Conservation (phyloP, 2,329 filamentous ascomycete species). For the Botrytis fragariae region DNA sequence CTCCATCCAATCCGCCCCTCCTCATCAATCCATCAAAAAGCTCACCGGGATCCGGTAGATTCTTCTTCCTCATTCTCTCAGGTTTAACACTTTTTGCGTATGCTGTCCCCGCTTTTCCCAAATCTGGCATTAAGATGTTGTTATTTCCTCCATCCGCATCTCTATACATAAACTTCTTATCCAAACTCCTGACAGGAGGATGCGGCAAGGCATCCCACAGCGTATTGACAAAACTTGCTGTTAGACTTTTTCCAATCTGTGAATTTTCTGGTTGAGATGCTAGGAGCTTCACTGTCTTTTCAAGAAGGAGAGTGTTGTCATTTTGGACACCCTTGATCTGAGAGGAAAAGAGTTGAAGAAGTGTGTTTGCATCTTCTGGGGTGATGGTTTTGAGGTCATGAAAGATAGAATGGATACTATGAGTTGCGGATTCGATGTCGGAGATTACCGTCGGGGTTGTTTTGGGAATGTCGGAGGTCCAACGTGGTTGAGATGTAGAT, state of each 20-base stretch:
- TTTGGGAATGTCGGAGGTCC: conserved; percentile 6
- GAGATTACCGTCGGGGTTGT: background rate
- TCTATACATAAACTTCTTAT: conserved; percentile 62
- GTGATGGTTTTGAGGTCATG: conserved; percentile 46
- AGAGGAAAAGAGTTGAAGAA: conserved; percentile 56
- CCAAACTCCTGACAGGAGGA: conserved; percentile 63
- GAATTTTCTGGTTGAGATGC: conserved; percentile 19
- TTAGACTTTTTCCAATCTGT: conserved; percentile 44
- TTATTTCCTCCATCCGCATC: conserved; percentile 56
- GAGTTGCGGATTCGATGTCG: conserved; percentile 14
- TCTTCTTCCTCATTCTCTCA: conserved; percentile 55
- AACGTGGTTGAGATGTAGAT: background rate
- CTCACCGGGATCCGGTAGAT: conserved; percentile 59
- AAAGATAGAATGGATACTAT: conserved; percentile 24
- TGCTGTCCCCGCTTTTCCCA: conserved; percentile 64
- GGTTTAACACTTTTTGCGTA: conserved; percentile 65
- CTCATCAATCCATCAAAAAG: conserved; percentile 59
- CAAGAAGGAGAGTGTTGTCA: conserved; percentile 77
- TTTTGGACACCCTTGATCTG: conserved; percentile 64
- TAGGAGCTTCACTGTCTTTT: conserved; percentile 55
- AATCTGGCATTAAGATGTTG: conserved; percentile 54
- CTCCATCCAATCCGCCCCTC: conserved; percentile 42
- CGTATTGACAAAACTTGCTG: conserved; percentile 63
- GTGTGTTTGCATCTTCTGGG: conserved; percentile 51
- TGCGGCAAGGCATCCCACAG: conserved; percentile 73